Evolutionary conservation across 331 rosid species (phyloP).

Genomic region (Saraca asoca): DNA sequence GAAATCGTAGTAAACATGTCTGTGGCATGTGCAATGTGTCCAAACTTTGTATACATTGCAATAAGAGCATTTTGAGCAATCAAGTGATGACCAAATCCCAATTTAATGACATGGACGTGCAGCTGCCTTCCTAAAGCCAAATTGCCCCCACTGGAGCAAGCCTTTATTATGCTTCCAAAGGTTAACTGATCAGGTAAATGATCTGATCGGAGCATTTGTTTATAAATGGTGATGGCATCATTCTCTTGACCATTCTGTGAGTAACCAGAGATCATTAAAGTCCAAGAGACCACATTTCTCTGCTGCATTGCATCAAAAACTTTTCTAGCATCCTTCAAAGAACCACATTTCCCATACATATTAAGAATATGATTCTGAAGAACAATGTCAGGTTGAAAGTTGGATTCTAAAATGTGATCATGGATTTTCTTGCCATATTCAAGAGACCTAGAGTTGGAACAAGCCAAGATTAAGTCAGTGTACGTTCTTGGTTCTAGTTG

Average conservation of each 20-base stretch:
- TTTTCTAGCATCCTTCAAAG: conserved; percentile 61
- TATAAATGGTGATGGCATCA: conserved; percentile 56
- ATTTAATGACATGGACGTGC: conserved; percentile 64
- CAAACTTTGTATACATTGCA: conserved; percentile 66
- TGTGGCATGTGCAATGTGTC: conserved; percentile 53
- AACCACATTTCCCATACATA: conserved; percentile 82
- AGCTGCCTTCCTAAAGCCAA: conserved; percentile 56
- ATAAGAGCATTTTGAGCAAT: conserved; percentile 75
- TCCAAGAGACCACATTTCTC: conserved; percentile 75
- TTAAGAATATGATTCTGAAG: conserved; percentile 66
- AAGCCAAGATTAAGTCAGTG: conserved; percentile 56
- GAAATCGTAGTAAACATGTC: conserved; percentile 51
- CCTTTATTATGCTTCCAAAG: conserved; percentile 72
- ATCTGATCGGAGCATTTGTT: conserved; percentile 59
- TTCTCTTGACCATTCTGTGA: conserved; percentile 54
- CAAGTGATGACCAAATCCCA: conserved; percentile 50
- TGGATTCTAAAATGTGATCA: conserved; percentile 46
- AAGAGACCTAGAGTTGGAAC: conserved; percentile 62
- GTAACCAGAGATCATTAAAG: conserved; percentile 70
- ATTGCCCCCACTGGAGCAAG: conserved; percentile 54
- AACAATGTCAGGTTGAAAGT: conserved; percentile 45
- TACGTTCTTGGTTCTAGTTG: conserved; percentile 51
- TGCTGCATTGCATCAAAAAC: conserved; percentile 65
- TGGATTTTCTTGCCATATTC: conserved; percentile 60
- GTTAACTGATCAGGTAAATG: conserved; percentile 65